Conservation (phyloP, 2,329 filamentous ascomycete genomes). For the Calonectria fujianensis region DNA sequence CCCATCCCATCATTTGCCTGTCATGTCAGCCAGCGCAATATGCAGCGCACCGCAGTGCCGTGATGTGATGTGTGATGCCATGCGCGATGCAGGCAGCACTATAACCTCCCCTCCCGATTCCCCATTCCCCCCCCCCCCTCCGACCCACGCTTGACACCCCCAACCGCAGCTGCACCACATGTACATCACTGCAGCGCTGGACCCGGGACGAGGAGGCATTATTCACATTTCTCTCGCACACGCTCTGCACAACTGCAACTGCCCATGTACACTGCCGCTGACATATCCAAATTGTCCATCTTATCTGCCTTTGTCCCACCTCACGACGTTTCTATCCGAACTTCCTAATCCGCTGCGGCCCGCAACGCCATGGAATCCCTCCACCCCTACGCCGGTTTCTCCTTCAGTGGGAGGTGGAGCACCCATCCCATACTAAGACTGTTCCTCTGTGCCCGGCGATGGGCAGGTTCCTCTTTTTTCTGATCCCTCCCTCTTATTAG, state of each 20-base stretch:
- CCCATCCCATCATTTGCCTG: conserved; percentile 34
- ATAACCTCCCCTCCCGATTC: conserved; percentile 20
- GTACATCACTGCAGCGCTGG: conserved; percentile 3
- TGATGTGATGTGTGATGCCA: conserved; percentile 36
- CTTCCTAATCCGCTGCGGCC: conserved; percentile 26
- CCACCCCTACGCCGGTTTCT: conserved; percentile 11
- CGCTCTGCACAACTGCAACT: neutral
- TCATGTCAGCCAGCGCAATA: conserved; percentile 35
- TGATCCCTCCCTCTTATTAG: neutral
- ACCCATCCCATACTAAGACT: conserved; percentile 12
- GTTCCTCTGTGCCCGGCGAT: conserved; percentile 17
- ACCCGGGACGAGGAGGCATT: conserved; percentile 1
- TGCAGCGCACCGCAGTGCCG: conserved; percentile 27
- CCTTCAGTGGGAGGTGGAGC: conserved; percentile 4
- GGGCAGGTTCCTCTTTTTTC: conserved; percentile 21
- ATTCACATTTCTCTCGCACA: conserved; percentile 11
- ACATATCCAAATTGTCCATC: conserved; percentile 19
- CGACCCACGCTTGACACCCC: conserved; percentile 3
- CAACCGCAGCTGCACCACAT: conserved; percentile 16
- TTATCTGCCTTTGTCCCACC: conserved; percentile 14
- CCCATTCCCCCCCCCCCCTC: neutral
- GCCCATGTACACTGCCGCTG: neutral
- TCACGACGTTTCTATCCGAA: conserved; percentile 20
- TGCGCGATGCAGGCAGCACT: conserved; percentile 31
- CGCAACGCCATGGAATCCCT: conserved; percentile 20